phyloP scores from a whole-genome alignment of 2,329 filamentous ascomycete species.

The Lecanosticta acicola region DNA sequence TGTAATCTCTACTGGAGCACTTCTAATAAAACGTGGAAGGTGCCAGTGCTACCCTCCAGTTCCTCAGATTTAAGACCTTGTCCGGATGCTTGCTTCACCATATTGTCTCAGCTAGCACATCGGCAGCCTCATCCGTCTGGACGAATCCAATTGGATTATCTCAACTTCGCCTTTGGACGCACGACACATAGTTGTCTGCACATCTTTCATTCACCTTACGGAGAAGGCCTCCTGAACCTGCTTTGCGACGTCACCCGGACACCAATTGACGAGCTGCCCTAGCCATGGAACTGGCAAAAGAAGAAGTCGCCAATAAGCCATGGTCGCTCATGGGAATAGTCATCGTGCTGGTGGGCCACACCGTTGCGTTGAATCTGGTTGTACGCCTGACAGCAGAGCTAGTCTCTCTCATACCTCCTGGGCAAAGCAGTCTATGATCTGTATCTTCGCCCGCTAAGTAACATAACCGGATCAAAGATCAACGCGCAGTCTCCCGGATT shows the following conservation, averaged over 20 bases:
- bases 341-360: conserved; percentile 10
- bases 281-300: conserved; percentile 4
- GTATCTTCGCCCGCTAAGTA: conserved; percentile 40
- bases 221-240: neutral
- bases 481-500: conserved; percentile 22
- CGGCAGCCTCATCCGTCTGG: too few relatives aligned
- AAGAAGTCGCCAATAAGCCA: conserved; percentile 4
- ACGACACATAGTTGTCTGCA: too few relatives aligned
- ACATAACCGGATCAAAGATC: conserved; percentile 40
- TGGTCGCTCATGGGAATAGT: conserved; percentile 10
- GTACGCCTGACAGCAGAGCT: conserved; percentile 2
- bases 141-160: too few relatives aligned
- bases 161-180: neutral
- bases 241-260: neutral
- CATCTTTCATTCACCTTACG: neutral
- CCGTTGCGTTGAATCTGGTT: neutral
- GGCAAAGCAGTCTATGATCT: conserved; percentile 33
- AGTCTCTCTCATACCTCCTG: conserved; percentile 17
- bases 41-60: too few relatives aligned
- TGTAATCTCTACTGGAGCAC: too few relatives aligned
- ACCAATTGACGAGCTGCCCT: neutral
- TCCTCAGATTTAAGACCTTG: too few relatives aligned
- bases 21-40: too few relatives aligned
- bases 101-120: too few relatives aligned
- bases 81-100: too few relatives aligned